These are phyloP conservation scores for Medicago ruthenica DNA, from an alignment of 306 rosid genomes.

Conservation along the genomic window DNA sequence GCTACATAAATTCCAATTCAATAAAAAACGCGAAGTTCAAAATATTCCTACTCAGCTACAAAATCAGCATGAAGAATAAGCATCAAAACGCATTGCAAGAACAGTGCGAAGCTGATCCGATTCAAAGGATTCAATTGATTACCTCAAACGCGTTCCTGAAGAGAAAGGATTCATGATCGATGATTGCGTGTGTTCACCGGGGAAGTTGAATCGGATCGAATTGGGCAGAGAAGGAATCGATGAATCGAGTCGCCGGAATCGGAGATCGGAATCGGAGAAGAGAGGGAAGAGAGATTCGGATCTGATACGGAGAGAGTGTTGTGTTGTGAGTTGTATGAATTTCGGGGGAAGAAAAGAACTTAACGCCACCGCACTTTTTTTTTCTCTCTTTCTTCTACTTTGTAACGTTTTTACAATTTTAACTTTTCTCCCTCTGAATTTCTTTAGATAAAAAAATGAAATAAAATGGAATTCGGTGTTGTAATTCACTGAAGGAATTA, in stretches of 20 bases:
- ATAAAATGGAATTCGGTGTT: not conserved
- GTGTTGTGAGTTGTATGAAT: constrained; percentile 27
- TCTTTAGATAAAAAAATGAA: not conserved
- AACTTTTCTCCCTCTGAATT: constrained; percentile 33
- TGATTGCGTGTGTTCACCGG: constrained; percentile 9
- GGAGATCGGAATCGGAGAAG: constrained; percentile 65
- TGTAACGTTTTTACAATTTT: constrained; percentile 46
- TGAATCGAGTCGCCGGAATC: constrained; percentile 48
- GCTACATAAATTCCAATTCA: constrained; percentile 26
- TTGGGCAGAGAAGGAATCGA: constrained; percentile 40
- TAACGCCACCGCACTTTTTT: constrained; percentile 41
- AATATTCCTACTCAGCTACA: constrained; percentile 17
- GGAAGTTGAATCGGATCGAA: constrained; percentile 69
- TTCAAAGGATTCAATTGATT: constrained; percentile 38
- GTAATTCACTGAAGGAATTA: too few relatives aligned
- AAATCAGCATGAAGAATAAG: constrained; percentile 18
- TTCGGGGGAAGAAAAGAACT: constrained; percentile 37
- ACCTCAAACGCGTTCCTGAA: constrained; percentile 98
- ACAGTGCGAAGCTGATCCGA: constrained; percentile 46
- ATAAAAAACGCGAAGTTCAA: constrained; percentile 22
- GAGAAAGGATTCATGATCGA: constrained; percentile 94
- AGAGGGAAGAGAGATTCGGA: constrained; percentile 58
- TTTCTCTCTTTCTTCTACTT: constrained; percentile 41
- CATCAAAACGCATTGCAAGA: constrained; percentile 14
- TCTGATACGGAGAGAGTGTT: constrained; percentile 61